Evolutionary conservation across 75 land plant species (phyloP), one percentile per base, ranked within the genome.

Genomic region (Pinus albicaulis): DNA sequence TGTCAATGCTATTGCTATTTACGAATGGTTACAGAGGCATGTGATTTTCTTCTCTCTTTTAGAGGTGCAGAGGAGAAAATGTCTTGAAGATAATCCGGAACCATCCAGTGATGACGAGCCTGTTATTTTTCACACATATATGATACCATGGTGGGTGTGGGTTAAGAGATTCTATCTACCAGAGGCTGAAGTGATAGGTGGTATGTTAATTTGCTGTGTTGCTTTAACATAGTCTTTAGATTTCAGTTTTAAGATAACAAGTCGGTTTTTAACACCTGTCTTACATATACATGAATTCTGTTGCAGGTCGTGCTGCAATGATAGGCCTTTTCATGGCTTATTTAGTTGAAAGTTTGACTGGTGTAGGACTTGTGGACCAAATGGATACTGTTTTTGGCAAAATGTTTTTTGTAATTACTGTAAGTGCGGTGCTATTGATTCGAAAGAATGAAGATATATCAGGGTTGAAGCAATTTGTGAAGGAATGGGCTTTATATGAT

Each of bases 131-230:
- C 95, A 94, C 73, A 92, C 98, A 16, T 85, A 90, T 48, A 94
- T 86, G 11, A 83, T 97, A 20, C 99, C 99, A 34, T 97, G 99
- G 99, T 97, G 99, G 99, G 92, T 95, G 44, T 97, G 99, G 99
- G 81, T 92, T 23, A 92, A 89, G 77, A 86, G 98, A 44, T 97
- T 85, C 81, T 95, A 97, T 76, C 87, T 97, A 34, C 99, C 98
- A 13, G 95, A 97, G 86, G 99, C 98, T 5, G 99, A 97, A 79
- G 71, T 87, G 13, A 82, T 97, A 55, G 94, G 95, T 79, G 99
- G 99, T 94, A 44, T 41, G 85, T 79, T 22, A 52, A 22, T 16
- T 52, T 52, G 81, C 22, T 34, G 28, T 28, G 22, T 11, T 14
- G 4, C 24, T 16, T 59, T 31, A 31, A 61, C 24, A 28, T 48